Evolutionary conservation across 208 protist genomes (phyloP), one percentile per base, ranked within the genome.

Genomic region (Crithidia bombi): DNA sequence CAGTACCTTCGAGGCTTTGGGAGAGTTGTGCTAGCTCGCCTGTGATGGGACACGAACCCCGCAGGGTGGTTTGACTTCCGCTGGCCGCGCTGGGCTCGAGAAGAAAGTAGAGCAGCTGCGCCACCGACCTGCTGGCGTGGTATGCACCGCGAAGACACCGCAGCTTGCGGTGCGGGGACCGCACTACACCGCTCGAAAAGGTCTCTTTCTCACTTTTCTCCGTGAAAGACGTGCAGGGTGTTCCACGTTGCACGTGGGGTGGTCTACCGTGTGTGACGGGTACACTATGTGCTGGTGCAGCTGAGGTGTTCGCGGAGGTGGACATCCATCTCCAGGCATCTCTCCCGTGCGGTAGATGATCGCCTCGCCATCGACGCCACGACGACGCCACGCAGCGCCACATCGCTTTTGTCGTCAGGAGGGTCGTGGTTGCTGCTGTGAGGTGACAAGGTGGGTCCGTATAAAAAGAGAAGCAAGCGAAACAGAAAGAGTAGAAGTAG

Each of bases 121-220:
- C 71, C 12, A 78, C 78, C 0, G 67, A 51, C 14, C 78, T 55
- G 15, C 46, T 56, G 35, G 66, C 63, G 64, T 82, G 66, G 47
- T 82, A 82, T 17, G 66, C 66, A 6, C 66, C 66, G 2, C 66
- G 66, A 3, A 72, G 47, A 57, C 56, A 65, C 14, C 56, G 66
- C 26, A 72, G 39, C 46, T 28, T 66, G 43, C 50, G 25, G 19
- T 19, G 47, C 15, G 38, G 51, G 4, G 5, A 17, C 25, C 23
- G 14, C 7, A 49, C 19, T 21, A 7, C 14, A 10, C 5, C n/a
- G n/a, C n/a, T n/a, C n/a, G n/a, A n/a, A n/a, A n/a, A n/a, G n/a
- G n/a, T n/a, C n/a, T n/a, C n/a, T n/a, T 23, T 49, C 6, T 21
- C 44, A 21, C 21, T 49, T 21, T 7, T 11, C 14, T 10, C 6